Evolutionary conservation across 2,329 filamentous ascomycete species (phyloP).

Genomic region (Tetracladium maxilliforme): DNA sequence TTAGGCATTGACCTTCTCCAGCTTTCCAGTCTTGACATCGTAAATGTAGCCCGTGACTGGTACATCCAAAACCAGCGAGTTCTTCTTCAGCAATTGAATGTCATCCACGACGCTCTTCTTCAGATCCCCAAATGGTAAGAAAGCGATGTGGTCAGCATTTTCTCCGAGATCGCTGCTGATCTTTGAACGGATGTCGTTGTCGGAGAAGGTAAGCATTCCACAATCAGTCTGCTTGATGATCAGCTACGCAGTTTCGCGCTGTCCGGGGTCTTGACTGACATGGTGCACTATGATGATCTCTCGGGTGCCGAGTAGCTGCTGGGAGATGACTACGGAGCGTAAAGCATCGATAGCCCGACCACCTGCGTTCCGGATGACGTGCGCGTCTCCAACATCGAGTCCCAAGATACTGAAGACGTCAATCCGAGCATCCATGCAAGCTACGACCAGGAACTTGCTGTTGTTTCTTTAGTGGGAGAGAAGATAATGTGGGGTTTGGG

Average conservation of each 20-base stretch:
- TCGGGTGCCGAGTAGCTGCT: slow-evolving; percentile 63
- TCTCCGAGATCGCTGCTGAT: slow-evolving; percentile 8
- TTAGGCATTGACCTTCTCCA: too few species aligned
- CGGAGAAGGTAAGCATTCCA: slow-evolving; percentile 58
- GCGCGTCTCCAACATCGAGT: slow-evolving; percentile 60
- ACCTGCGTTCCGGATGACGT: slow-evolving; percentile 64
- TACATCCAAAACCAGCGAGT: slow-evolving; percentile 44
- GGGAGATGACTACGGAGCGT: slow-evolving; percentile 61
- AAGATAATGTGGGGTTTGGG: slow-evolving; percentile 7
- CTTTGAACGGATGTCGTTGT: slow-evolving; percentile 23
- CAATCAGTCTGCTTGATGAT: slow-evolving; percentile 38
- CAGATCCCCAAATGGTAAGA: slow-evolving; percentile 50
- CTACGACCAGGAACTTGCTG: slow-evolving; percentile 24
- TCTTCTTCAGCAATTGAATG: slow-evolving; percentile 44
- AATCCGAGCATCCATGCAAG: slow-evolving; percentile 71
- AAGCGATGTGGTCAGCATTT: slow-evolving; percentile 28
- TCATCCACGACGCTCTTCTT: slow-evolving; percentile 52
- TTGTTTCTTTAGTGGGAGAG: neutral
- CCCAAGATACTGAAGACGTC: slow-evolving; percentile 56
- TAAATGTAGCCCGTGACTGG: slow-evolving; percentile 62
- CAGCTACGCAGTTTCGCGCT: neutral
- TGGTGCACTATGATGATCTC: slow-evolving; percentile 67
- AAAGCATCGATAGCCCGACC: slow-evolving; percentile 53
- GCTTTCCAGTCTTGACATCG: slow-evolving; percentile 59
- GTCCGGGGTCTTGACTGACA: slow-evolving; percentile 4